Conservation (phyloP, 805 yeast species). For the Starmera caribaea region DNA sequence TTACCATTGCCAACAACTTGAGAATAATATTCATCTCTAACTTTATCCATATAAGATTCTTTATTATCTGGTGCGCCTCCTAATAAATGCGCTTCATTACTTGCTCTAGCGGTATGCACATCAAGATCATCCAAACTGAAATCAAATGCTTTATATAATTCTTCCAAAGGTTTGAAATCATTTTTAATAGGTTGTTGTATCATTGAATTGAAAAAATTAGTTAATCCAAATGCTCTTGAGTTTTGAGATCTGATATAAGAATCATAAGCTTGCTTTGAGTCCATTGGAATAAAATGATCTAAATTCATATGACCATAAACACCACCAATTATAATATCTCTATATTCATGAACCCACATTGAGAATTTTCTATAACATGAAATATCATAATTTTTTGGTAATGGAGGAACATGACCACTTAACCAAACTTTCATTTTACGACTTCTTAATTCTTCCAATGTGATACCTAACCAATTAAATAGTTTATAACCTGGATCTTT, state of each 20-base stretch:
- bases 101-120: conserved; percentile 21
- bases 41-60: conserved; percentile 48
- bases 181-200: conserved; percentile 9
- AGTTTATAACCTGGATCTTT: conserved; percentile 76
- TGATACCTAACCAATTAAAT: conserved; percentile 69
- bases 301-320: conserved; percentile 85
- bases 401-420: conserved; percentile 84
- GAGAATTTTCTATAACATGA: conserved; percentile 68
- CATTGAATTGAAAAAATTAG: conserved; percentile 13
- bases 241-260: conserved; percentile 13
- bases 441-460: conserved; percentile 60
- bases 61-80: conserved; percentile 67
- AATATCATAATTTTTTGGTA: conserved; percentile 64
- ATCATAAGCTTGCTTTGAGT: conserved; percentile 58
- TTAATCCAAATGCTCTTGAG: conserved; percentile 21
- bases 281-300: conserved; percentile 76
- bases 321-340: conserved; percentile 79
- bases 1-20: conserved; percentile 16
- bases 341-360: conserved; percentile 74
- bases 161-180: conserved; percentile 18
- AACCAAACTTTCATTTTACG: conserved; percentile 81
- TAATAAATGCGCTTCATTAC: conserved; percentile 27
- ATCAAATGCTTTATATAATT: conserved; percentile 11
- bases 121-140: conserved; percentile 12
- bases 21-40: conserved; percentile 46